phyloP scores from a whole-genome alignment of 2,329 filamentous ascomycete genomes.

The Didymosphaeria variabile region DNA sequence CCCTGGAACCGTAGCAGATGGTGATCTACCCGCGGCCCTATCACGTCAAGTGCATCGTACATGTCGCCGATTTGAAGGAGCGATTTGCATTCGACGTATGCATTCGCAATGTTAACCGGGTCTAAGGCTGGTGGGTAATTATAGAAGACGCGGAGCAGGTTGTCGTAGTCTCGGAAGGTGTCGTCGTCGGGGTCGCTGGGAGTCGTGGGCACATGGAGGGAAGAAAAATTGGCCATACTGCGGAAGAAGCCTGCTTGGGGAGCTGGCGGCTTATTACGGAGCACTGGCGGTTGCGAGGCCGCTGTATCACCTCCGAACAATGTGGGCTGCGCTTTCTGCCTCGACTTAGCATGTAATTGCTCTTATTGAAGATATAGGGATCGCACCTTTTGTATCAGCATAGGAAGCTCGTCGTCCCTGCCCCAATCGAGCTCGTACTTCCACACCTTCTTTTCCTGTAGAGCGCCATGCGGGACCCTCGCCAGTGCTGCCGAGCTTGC shows the following conservation, averaged over 20 bases:
- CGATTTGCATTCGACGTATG: slow-evolving; percentile 93
- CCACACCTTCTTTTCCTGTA: slow-evolving; percentile 71
- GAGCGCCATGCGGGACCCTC: slow-evolving; percentile 51
- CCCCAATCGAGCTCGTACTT: slow-evolving; percentile 87
- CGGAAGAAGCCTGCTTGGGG: slow-evolving; percentile 80
- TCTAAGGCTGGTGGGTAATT: slow-evolving; percentile 87
- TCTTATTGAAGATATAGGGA: background rate
- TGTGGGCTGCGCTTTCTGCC: slow-evolving; percentile 53
- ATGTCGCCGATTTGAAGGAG: slow-evolving; percentile 89
- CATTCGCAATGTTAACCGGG: slow-evolving; percentile 86
- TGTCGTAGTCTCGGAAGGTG: slow-evolving; percentile 90
- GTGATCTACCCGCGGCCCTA: slow-evolving; percentile 90
- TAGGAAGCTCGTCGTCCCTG: slow-evolving; percentile 77
- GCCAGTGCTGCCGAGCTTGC: slow-evolving; percentile 46
- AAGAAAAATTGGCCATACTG: slow-evolving; percentile 82
- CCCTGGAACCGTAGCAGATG: slow-evolving; percentile 92
- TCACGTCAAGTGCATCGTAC: slow-evolving; percentile 88
- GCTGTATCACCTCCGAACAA: slow-evolving; percentile 64
- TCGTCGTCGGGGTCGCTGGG: slow-evolving; percentile 71
- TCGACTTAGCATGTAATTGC: slow-evolving; percentile 22
- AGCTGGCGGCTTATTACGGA: slow-evolving; percentile 70
- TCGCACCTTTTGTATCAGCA: slow-evolving; percentile 81
- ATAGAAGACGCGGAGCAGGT: slow-evolving; percentile 95
- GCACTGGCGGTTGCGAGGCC: slow-evolving; percentile 58
- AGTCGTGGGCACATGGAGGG: slow-evolving; percentile 55